Conservation (phyloP, 108 stramenopile species). For the Discostella stelligeroides region DNA sequence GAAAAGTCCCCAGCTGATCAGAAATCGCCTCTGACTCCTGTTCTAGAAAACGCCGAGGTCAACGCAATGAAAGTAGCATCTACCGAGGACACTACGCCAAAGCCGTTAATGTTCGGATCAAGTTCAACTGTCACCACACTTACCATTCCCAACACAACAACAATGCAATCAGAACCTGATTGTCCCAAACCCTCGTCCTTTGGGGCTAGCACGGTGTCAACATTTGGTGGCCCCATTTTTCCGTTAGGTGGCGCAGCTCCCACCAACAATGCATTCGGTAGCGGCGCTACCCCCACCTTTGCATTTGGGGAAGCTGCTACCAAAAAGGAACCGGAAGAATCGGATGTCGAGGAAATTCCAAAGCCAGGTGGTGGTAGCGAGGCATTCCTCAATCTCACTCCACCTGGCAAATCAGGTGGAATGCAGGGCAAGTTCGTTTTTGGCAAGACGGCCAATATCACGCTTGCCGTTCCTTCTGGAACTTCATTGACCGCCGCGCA, state of each 20-base stretch:
- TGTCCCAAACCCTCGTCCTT: slow-evolving; percentile 40
- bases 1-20: slow-evolving; percentile 9
- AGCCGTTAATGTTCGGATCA: slow-evolving; percentile 23
- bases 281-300: slow-evolving; percentile 11
- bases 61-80: background rate
- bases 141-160: slow-evolving; percentile 10
- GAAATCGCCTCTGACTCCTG: slow-evolving; percentile 23
- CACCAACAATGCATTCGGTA: slow-evolving; percentile 13
- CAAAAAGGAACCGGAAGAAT: slow-evolving; percentile 4
- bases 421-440: slow-evolving; percentile 42
- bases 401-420: slow-evolving; percentile 38
- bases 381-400: slow-evolving; percentile 44
- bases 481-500: slow-evolving; percentile 21
- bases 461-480: slow-evolving; percentile 35
- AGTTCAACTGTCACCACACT: slow-evolving; percentile 30
- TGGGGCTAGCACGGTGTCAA: slow-evolving; percentile 3
- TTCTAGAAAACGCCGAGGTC: slow-evolving; percentile 17
- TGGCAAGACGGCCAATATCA: slow-evolving; percentile 49
- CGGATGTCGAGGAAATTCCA: background rate
- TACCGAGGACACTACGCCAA: background rate
- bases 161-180: slow-evolving; percentile 27
- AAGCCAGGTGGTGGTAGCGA: slow-evolving; percentile 20
- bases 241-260: slow-evolving; percentile 19
- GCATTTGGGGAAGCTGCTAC: background rate
- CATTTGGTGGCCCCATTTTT: background rate